A percentile compares a stretch with the other conserved stretches of the same genome.
phyloP scores from a whole-genome alignment of 23 red algal species.

The Chondrus crispus region DNA sequence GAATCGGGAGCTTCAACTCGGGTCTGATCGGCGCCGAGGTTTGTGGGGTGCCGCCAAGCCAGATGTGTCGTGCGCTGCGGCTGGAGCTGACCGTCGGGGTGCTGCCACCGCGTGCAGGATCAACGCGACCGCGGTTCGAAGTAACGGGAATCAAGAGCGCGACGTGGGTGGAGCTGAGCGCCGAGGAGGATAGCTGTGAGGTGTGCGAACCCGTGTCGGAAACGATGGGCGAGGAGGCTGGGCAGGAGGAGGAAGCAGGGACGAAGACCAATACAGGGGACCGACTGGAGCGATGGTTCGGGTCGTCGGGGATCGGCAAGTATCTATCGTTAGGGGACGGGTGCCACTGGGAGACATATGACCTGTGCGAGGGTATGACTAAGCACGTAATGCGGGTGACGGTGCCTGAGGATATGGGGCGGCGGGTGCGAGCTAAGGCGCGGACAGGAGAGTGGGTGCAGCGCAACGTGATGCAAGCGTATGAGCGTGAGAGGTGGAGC shows the following conservation, averaged over 20 bases:
- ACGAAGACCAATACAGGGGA: too few species aligned
- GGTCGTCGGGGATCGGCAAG: background rate
- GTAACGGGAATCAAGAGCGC: background rate
- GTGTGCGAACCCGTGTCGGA: background rate
- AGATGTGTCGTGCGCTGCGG: slow-evolving; percentile 15
- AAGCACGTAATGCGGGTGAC: slow-evolving; percentile 20
- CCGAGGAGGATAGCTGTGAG: slow-evolving; percentile 3
- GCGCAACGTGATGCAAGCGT: background rate
- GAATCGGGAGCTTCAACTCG: slow-evolving; percentile 20
- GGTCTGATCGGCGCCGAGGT: slow-evolving; percentile 2
- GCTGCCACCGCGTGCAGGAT: background rate
- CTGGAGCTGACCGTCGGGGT: slow-evolving; percentile 6
- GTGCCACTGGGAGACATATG: slow-evolving; percentile 10
- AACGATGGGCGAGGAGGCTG: background rate
- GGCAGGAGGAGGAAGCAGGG: background rate
- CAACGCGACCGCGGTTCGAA: slow-evolving; percentile 25
- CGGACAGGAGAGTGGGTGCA: background rate
- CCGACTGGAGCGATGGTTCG: background rate
- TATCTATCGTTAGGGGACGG: background rate
- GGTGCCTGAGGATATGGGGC: slow-evolving; percentile 3
- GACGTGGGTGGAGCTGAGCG: slow-evolving; percentile 27
- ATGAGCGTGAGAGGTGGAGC: background rate
- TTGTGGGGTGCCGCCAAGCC: slow-evolving; percentile 15
- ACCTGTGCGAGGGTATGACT: slow-evolving; percentile 7
- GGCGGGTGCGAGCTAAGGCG: slow-evolving; percentile 10